Evolutionary conservation across 768 basidiomycete species (phyloP).

Genomic region (Xerocomellus amylosporus): DNA sequence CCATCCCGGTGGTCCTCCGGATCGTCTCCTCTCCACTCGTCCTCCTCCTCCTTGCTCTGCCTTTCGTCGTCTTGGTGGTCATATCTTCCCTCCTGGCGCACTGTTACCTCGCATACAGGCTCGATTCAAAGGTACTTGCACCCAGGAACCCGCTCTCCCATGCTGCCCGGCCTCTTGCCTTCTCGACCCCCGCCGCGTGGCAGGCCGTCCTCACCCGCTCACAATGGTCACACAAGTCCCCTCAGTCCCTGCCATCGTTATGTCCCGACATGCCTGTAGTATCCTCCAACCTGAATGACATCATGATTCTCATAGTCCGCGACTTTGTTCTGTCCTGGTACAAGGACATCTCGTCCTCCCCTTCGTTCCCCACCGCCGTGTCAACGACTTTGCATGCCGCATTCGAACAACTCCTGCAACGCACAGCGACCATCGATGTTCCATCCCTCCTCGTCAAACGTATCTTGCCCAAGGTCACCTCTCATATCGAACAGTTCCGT

Average conservation of each 20-base stretch:
- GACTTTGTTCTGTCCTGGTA: conserved; percentile 95
- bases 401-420: conserved; percentile 54
- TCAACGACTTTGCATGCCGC: conserved; percentile 70
- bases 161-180: conserved; percentile 72
- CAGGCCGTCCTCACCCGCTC: conserved; percentile 84
- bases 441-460: conserved; percentile 76
- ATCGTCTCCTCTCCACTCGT: conserved; percentile 64
- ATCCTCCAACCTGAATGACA: conserved; percentile 72
- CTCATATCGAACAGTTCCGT: conserved; percentile 87
- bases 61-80: conserved; percentile 48
- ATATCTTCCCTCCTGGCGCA: conserved; percentile 51
- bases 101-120: conserved; percentile 54
- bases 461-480: conserved; percentile 84
- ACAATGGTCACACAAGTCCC: conserved; percentile 79
- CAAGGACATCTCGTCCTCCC: conserved; percentile 76
- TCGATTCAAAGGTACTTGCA: conserved; percentile 47
- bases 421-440: conserved; percentile 62
- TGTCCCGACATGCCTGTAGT: conserved; percentile 61
- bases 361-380: conserved; percentile 85
- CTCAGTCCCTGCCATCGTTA: conserved; percentile 65
- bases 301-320: conserved; percentile 75
- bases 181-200: conserved; percentile 94
- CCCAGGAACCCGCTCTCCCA: conserved; percentile 41
- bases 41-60: conserved; percentile 61
- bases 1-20: conserved; percentile 53